Evolutionary conservation across 805 yeast genomes (phyloP).

Genomic region (Lachancea sp.): DNA sequence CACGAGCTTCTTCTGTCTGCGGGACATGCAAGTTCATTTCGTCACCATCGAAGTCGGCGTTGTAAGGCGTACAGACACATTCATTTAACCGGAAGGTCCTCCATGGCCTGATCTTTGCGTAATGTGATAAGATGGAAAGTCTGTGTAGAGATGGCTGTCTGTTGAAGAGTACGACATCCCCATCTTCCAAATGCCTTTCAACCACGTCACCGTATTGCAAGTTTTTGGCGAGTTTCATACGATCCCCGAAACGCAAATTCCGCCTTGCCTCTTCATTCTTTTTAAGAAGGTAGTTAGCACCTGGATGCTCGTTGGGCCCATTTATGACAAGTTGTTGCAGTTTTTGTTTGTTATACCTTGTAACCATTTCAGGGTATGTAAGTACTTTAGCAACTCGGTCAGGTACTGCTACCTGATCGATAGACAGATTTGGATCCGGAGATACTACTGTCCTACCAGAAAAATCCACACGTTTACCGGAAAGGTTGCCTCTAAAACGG

Average conservation of each 20-base stretch:
- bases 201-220: conserved; percentile 86
- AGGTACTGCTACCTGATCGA: conserved; percentile 98
- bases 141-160: conserved; percentile 98
- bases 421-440: conserved; percentile 91
- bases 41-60: conserved; percentile 99
- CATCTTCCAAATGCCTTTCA: conserved; percentile 95
- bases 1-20: conserved; percentile 97
- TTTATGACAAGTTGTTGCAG: conserved; percentile 65
- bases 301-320: conserved; percentile 90
- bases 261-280: conserved; percentile 81
- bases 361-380: conserved; percentile 93
- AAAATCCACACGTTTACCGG: conserved; percentile 98
- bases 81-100: conserved; percentile 94
- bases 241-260: conserved; percentile 83
- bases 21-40: conserved; percentile 99
- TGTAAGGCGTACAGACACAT: conserved; percentile 98
- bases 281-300: conserved; percentile 87
- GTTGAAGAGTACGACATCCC: conserved; percentile 90
- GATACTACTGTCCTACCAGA: conserved; percentile 98
- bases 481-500: conserved; percentile 93
- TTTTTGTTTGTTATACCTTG: conserved; percentile 76
- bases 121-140: conserved; percentile 88
- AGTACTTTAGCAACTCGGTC: conserved; percentile 92
- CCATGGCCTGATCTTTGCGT: conserved; percentile 96
- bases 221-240: conserved; percentile 66